Evolutionary conservation across 2,329 filamentous ascomycete species (phyloP), one percentile per base, ranked within the genome.

Genomic region (Cladophialophora chaetospira): DNA sequence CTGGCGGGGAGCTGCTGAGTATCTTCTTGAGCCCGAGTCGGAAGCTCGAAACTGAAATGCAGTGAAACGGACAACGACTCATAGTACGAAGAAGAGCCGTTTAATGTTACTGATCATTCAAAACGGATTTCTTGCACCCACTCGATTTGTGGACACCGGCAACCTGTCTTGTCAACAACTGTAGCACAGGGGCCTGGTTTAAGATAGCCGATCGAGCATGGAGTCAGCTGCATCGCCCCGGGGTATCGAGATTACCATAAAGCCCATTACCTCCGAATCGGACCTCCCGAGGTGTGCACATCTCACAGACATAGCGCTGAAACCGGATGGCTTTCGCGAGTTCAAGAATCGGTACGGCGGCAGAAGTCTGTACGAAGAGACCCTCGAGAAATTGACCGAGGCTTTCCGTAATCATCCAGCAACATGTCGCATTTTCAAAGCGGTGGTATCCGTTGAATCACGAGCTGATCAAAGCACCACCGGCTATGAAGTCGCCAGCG

Each of bases 251-350:
- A 52, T 58, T 23, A 33, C 15, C 6, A 57, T 64, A n/a, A 49
- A 54, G 29, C 59, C 50, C 17, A 42, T 64, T 10, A 64, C 60
- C 5, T 58, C 53, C 6, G 44, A 54, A 19, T 8, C 48, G 10
- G 62, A 64, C 47, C 40, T 64, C 33, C 57, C 62, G 2, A 19
- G 17, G 4, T 55, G 58, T 6, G 57, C 62, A 15, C 11, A n/a
- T 9, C 44, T 64, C 10, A 51, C 53, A 29, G 49, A 53, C 23
- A 26, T 31, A 15, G 60, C 62, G 17, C 25, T 64, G 10, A 43
- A 53, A 36, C 28, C 47, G 19, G 62, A 64, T 38, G n/a, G 38
- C 8, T 46, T 59, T 21, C 29, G 43, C 28, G 52, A 53, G 28
- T 64, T 60, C 50, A 50, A 53, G 10, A 43, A 19, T 6, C 57